Evolutionary conservation across 805 yeast species (phyloP).

Genomic region (Metschnikowia baotianmanensis): DNA sequence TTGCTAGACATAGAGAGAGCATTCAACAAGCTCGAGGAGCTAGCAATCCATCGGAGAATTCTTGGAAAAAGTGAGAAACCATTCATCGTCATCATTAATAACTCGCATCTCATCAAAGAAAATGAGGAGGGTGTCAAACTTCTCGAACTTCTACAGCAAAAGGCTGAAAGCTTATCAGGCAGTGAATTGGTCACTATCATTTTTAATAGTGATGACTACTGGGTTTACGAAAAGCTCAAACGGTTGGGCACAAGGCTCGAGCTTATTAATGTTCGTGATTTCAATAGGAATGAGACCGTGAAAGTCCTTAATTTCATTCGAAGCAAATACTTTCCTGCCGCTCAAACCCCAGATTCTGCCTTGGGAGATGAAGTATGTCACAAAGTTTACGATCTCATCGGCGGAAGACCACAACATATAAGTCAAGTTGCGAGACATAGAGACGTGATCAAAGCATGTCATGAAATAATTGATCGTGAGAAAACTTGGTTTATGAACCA

Average conservation of each 20-base stretch:
- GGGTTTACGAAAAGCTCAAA: constrained; percentile 79
- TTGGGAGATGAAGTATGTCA: constrained; percentile 40
- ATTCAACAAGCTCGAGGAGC: constrained; percentile 68
- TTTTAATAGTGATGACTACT: constrained; percentile 80
- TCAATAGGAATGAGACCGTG: constrained; percentile 53
- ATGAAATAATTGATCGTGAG: constrained; percentile 70
- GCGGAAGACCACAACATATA: constrained; percentile 83
- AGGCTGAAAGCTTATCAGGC: constrained; percentile 76
- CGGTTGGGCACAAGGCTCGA: constrained; percentile 72
- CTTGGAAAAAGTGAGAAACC: constrained; percentile 46
- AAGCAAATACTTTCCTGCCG: constrained; percentile 31
- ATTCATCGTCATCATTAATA: constrained; percentile 66
- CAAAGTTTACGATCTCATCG: constrained; percentile 64
- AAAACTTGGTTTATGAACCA: constrained; percentile 84
- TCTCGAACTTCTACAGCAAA: constrained; percentile 75
- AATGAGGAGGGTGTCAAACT: constrained; percentile 71
- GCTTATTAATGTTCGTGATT: constrained; percentile 64
- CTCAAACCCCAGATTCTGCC: constrained; percentile 36
- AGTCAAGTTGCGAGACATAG: constrained; percentile 63
- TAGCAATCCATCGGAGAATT: constrained; percentile 53
- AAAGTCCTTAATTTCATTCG: constrained; percentile 55
- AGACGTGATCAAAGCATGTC: constrained; percentile 60
- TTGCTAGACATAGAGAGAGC: constrained; percentile 80
- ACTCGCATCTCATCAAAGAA: constrained; percentile 70
- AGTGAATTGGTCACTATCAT: constrained; percentile 68